phyloP scores from a whole-genome alignment of 2,329 filamentous ascomycete genomes.

The Coniochaeta prunicola region DNA sequence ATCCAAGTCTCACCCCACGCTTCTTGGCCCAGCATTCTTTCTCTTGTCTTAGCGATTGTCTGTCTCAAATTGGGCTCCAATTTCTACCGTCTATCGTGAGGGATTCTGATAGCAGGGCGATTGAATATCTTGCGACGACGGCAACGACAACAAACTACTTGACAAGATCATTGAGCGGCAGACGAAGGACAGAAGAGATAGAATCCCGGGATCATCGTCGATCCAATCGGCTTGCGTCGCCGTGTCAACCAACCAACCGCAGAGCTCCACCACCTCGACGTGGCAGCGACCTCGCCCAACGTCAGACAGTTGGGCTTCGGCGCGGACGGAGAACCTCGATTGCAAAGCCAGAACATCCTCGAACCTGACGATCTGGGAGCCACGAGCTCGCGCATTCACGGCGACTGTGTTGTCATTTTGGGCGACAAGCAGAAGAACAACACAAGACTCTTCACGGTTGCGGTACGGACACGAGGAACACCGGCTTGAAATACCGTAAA shows the following conservation, averaged over 20 bases:
- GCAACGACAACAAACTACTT: not conserved
- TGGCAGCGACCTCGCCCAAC: constrained; percentile 1
- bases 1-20: not conserved
- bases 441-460: not conserved
- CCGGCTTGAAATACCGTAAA: not conserved
- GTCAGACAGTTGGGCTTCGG: not conserved
- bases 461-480: not conserved
- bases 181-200: not conserved
- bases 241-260: not conserved
- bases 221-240: not conserved
- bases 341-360: not conserved
- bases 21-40: not conserved
- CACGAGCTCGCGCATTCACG: not conserved
- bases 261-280: constrained; percentile 1
- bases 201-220: not conserved
- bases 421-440: not conserved
- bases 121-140: not conserved
- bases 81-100: not conserved
- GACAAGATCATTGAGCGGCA: not conserved
- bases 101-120: not conserved
- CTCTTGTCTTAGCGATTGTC: not conserved
- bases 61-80: not conserved
- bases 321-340: not conserved
- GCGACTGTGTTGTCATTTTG: not conserved
- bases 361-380: not conserved